Percentiles rank a stretch among this genome's conserved stretches.
Conservation (phyloP, 352 stramenopile species). For the Pythium volutum region DNA sequence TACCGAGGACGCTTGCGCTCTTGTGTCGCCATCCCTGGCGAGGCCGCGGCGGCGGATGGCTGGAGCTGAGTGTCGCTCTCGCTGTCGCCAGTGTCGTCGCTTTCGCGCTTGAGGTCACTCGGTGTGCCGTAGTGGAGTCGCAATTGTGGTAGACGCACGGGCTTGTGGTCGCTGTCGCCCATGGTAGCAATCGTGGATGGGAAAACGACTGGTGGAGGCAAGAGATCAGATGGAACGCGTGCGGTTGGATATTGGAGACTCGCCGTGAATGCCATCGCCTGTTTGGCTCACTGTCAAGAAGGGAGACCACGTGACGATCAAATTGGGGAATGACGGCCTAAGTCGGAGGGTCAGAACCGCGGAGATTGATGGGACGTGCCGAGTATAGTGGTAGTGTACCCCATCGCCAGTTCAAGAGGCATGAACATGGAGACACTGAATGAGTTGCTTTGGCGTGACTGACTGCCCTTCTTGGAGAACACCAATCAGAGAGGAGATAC, state of each 20-base stretch:
- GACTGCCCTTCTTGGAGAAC: not conserved
- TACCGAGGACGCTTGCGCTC: constrained; percentile 18
- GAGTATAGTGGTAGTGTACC: too few species aligned
- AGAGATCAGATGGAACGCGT: too few species aligned
- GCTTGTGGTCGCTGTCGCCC: constrained; percentile 7
- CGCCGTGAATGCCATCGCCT: too few species aligned
- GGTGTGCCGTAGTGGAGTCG: constrained; percentile 4
- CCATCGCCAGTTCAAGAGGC: too few species aligned
- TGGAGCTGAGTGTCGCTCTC: constrained; percentile 1
- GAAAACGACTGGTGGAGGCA: not conserved
- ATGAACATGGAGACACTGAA: too few species aligned
- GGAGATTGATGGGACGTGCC: too few species aligned
- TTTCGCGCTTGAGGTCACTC: not conserved
- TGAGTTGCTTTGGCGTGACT: not conserved
- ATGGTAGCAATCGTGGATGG: not conserved
- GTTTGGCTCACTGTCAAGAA: too few species aligned
- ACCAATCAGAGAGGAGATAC: too few species aligned
- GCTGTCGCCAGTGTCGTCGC: not conserved
- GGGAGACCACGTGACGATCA: too few species aligned
- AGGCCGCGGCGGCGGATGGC: not conserved
- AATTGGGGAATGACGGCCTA: too few species aligned
- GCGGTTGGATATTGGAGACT: too few species aligned
- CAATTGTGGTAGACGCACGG: constrained; percentile 8
- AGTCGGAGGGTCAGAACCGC: too few species aligned
- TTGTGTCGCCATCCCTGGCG: not conserved